These are phyloP conservation scores for Fusarium chlamydosporum DNA, from an alignment of 2,329 filamentous ascomycete genomes.

Conservation along the genomic window DNA sequence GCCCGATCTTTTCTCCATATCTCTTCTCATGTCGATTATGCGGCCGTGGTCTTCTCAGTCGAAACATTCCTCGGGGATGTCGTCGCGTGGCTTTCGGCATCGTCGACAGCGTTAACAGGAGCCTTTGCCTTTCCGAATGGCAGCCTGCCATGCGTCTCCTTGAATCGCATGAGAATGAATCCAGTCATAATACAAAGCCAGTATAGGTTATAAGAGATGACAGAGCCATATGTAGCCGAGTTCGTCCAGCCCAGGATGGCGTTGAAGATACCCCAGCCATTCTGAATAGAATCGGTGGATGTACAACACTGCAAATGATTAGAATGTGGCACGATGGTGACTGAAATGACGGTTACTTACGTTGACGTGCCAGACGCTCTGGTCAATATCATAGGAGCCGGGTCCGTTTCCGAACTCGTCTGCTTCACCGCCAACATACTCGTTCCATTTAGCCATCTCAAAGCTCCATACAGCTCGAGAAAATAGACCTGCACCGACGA, in stretches of 20 bases:
- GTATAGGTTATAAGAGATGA: conserved; percentile 90
- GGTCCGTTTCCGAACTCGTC: conserved; percentile 69
- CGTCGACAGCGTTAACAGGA: conserved; percentile 33
- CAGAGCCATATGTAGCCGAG: conserved; percentile 87
- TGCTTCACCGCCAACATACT: conserved; percentile 71
- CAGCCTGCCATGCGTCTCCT: conserved; percentile 69
- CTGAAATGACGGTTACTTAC: conserved; percentile 59
- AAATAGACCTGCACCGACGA: conserved; percentile 86
- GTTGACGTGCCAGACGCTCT: conserved; percentile 87
- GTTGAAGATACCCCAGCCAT: conserved; percentile 91
- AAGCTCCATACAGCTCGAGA: conserved; percentile 82
- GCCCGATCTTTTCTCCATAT: neutral
- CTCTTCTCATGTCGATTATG: conserved; percentile 15
- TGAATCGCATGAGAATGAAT: conserved; percentile 76
- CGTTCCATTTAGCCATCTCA: conserved; percentile 78
- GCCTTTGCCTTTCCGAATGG: conserved; percentile 60
- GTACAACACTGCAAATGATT: conserved; percentile 74
- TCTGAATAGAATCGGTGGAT: conserved; percentile 76
- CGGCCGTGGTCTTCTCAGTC: conserved; percentile 50
- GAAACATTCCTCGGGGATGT: conserved; percentile 46
- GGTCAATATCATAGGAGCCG: conserved; percentile 83
- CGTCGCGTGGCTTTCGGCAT: conserved; percentile 50
- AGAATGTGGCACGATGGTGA: neutral
- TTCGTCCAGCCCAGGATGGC: conserved; percentile 89
- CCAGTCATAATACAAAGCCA: conserved; percentile 83